Percentiles rank a stretch among this genome's conserved stretches.
Evolutionary conservation across 768 basidiomycete genomes (phyloP).

Genomic region (Piloderma croceum): DNA sequence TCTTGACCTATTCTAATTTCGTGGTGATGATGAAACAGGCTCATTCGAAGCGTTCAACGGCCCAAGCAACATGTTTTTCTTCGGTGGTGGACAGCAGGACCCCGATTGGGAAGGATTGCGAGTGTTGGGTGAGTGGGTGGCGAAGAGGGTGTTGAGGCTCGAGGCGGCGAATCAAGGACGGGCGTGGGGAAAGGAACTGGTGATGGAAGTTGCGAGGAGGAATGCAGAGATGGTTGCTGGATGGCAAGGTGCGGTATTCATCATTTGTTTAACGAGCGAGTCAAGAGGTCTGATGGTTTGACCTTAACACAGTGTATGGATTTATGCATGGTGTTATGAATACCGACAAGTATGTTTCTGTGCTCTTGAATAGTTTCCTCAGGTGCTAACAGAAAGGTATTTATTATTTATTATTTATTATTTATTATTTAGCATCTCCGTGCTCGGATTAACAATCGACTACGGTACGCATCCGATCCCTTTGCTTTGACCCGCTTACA

Average conservation of each 20-base stretch:
- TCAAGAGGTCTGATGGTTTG: too few relatives aligned
- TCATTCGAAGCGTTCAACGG: constrained; percentile 84
- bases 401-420: neutral
- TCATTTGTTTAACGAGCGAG: too few relatives aligned
- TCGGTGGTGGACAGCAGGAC: constrained; percentile 73
- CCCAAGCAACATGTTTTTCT: constrained; percentile 54
- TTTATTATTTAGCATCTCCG: constrained; percentile 49
- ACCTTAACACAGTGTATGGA: too few relatives aligned
- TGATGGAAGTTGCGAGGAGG: constrained; percentile 73
- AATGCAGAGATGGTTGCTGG: constrained; percentile 91
- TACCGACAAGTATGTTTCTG: constrained; percentile 76
- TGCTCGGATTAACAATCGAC: constrained; percentile 73
- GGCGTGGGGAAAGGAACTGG: constrained; percentile 66
- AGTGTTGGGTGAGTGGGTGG: constrained; percentile 72
- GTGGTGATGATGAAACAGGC: too few relatives aligned
- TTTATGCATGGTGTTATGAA: constrained; percentile 98
- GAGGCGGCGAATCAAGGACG: constrained; percentile 39
- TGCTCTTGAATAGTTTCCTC: too few relatives aligned
- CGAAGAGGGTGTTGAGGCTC: constrained; percentile 50
- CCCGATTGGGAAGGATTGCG: constrained; percentile 72
- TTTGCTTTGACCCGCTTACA: neutral
- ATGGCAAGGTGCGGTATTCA: too few relatives aligned
- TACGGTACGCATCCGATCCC: constrained; percentile 44
- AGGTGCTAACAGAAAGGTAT: too few relatives aligned
- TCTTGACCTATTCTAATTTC: constrained; percentile 51